Evolutionary conservation across 805 yeast species (phyloP), one percentile per base, ranked within the genome.

Genomic region (Candida sonorensis): DNA sequence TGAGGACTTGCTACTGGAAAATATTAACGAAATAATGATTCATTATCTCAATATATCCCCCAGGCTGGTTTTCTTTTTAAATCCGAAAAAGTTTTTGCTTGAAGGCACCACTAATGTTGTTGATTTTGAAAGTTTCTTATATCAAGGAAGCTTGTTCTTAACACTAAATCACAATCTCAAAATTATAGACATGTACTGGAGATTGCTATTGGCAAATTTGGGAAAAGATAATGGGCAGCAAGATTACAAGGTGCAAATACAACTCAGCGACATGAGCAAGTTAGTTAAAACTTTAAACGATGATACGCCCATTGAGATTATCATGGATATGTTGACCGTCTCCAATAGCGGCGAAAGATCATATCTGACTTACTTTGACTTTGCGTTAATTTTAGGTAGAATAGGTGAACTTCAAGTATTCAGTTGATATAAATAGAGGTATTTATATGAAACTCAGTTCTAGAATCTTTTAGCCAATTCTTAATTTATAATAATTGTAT

Each of bases 331-430:
- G 76, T 48, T 70, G 15, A 59, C 65, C 7, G 55, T 62, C 10
- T 68, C 66, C 1, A 59, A 67, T 1, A 46, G 55, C 14, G 68
- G 69, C 0, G 43, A 43, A n/a, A 52, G 61, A 18, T 48, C 50
- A 1, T 48, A 44, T 19, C 40, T 72, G 14, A 57, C 56, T 4
- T 68, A 66, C 35, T 43, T 59, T 24, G 77, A 73, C 41, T 67
- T 72, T 44, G 75, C 68, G 5, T 53, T 61, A 34, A 48, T 69
- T 9, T 38, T 73, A 35, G 79, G 77, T 1, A 65, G 67, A 38
- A 37, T 71, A 13, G 76, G 76, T 5, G 57, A 60, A 30, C 42
- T 25, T 19, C 20, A 23, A n/a, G 22, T 17, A 9, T 28, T 11
- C 17, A 7, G n/a, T 13, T 7, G 15, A n/a, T 19, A 12, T 21